A percentile compares a stretch with the other conserved stretches of the same genome.
These are phyloP conservation scores for Cryptococcus sp. DNA, from an alignment of 1,284 basidiomycete species.

Conservation along the genomic window DNA sequence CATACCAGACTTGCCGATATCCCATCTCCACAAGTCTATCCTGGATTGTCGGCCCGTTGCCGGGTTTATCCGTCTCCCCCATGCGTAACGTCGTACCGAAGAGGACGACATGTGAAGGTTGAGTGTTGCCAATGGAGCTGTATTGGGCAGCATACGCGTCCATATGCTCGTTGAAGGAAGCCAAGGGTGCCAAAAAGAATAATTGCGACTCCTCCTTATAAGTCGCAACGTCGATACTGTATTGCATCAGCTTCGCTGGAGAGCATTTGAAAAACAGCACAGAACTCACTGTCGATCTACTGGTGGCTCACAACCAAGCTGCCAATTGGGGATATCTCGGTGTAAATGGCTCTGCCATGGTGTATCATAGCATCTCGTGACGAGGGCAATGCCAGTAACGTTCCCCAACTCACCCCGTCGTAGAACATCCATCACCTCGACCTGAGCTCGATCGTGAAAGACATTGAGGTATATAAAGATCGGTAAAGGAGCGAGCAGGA, in stretches of 20 bases:
- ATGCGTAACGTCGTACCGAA: conserved; percentile 66
- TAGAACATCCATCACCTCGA: conserved; percentile 59
- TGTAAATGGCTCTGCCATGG: conserved; percentile 92
- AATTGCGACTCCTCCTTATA: too few relatives aligned
- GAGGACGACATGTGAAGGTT: conserved; percentile 27
- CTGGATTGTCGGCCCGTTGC: conserved; percentile 41
- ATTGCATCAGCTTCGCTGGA: too few relatives aligned
- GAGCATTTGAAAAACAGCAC: neutral
- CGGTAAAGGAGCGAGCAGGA: conserved; percentile 57
- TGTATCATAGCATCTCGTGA: conserved; percentile 98
- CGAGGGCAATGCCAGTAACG: conserved; percentile 61
- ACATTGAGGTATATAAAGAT: conserved; percentile 63
- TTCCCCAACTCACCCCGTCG: conserved; percentile 17
- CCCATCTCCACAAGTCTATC: conserved; percentile 56
- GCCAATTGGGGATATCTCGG: conserved; percentile 66
- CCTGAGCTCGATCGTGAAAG: conserved; percentile 72
- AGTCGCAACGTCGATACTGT: too few relatives aligned
- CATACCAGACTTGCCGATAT: conserved; percentile 58
- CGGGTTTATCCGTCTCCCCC: conserved; percentile 19
- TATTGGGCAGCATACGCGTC: too few relatives aligned
- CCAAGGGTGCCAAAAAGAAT: too few relatives aligned
- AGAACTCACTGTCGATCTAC: neutral
- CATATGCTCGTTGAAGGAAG: too few relatives aligned
- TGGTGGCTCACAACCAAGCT: conserved; percentile 78
- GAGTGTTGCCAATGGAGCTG: conserved; percentile 27